phyloP scores from a whole-genome alignment of 140 eudicot species.

The Erigeron philadelphicus region DNA sequence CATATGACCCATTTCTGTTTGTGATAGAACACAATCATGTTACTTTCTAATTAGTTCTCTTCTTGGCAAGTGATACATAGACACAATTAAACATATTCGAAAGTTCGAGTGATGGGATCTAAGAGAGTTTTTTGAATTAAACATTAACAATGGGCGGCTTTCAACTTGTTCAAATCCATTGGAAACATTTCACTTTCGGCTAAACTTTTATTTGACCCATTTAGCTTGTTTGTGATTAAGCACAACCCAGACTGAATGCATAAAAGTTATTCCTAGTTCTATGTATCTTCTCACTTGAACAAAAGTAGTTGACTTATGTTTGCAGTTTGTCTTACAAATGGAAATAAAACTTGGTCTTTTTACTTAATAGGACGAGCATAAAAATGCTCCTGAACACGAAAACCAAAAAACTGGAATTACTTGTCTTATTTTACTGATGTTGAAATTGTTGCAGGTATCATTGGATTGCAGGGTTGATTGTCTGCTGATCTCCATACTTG shows the following conservation, averaged over 20 bases:
- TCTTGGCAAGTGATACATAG: too few relatives aligned
- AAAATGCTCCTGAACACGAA: neutral
- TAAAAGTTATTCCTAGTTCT: too few relatives aligned
- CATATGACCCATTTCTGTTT: neutral
- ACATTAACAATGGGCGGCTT: neutral
- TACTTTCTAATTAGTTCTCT: neutral
- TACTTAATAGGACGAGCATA: neutral
- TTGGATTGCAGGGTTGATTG: conserved; percentile 73
- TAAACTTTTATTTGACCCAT: too few relatives aligned
- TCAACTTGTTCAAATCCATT: neutral
- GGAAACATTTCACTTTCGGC: too few relatives aligned
- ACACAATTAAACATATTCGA: too few relatives aligned
- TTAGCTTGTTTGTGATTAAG: too few relatives aligned
- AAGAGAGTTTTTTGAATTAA: neutral
- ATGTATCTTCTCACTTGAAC: neutral
- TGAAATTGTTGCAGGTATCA: conserved; percentile 49
- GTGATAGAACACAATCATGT: neutral
- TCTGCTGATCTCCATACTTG: neutral
- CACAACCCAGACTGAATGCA: too few relatives aligned
- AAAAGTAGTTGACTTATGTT: too few relatives aligned
- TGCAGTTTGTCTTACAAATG: neutral
- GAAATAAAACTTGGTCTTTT: too few relatives aligned
- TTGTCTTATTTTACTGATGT: neutral
- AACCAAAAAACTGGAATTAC: neutral
- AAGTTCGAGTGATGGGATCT: neutral